Evolutionary conservation across 2,329 filamentous ascomycete species (phyloP).

Genomic region (Metarhizium brunneum): DNA sequence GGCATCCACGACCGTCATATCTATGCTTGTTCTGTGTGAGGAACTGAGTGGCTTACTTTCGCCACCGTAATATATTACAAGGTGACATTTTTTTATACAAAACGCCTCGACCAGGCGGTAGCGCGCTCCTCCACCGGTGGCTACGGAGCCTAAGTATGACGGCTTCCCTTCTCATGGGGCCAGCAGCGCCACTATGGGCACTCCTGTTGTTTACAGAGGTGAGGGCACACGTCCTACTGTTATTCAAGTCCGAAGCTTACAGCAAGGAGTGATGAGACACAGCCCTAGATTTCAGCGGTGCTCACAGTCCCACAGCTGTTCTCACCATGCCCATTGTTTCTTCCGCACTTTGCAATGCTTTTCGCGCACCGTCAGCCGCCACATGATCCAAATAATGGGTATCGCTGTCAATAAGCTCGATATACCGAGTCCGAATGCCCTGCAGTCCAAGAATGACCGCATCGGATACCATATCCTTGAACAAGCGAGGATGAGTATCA

Average conservation of each 20-base stretch:
- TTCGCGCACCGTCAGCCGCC: conserved; percentile 46
- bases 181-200: background rate
- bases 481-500: conserved; percentile 25
- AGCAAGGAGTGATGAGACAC: background rate
- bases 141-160: background rate
- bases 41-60: background rate
- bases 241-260: background rate
- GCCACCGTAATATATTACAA: background rate
- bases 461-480: conserved; percentile 48
- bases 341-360: conserved; percentile 52
- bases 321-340: conserved; percentile 46
- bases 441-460: conserved; percentile 43
- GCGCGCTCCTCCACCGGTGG: background rate
- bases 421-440: conserved; percentile 48
- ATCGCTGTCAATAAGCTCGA: conserved; percentile 36
- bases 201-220: background rate
- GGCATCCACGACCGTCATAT: no score
- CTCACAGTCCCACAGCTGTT: conserved; percentile 39
- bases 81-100: background rate
- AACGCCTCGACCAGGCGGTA: background rate
- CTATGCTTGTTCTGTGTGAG: no score
- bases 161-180: background rate
- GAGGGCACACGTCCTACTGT: background rate
- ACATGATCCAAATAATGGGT: conserved; percentile 48
- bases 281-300: background rate